Evolutionary conservation across 2,329 filamentous ascomycete genomes (phyloP), one percentile per base, ranked within the genome.

Genomic region (Colletotrichum kahawae): DNA sequence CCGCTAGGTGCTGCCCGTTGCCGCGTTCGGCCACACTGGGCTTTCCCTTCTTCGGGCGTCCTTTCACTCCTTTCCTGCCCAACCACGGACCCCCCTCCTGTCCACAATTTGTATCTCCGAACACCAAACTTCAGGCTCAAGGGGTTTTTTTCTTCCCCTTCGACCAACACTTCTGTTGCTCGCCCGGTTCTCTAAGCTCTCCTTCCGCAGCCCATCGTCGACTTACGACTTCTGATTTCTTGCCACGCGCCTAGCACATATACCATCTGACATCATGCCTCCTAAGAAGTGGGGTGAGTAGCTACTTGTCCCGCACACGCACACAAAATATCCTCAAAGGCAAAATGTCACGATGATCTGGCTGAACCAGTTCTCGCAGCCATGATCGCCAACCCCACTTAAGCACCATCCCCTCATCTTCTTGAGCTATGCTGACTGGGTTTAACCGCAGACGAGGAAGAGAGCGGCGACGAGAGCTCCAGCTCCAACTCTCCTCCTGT

Each of bases 251-350:
- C 27, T 31, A 43, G 24, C 69, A 51, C 29, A 21, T 34, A 34
- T 24, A 29, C 27, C 24, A 76, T 73, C 78, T 79, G 81, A 83
- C 81, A 86, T 82, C 81, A 87, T 87, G 85, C 83, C 85, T 82
- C 82, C 84, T 74, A 83, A 81, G 78, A 84, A 86, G 81, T 87
- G 85, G 85, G 85, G 85, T 87, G 83, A 82, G 85, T 83, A 34
- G 56, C 60, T 67, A 34, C 51, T 36, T 76, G 73, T 76, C 73
- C 70, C 63, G 72, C 75, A 75, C 71, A 68, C 72, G 38, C 71
- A 64, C 67, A 72, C 67, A 76, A 75, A 71, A 59, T 66, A 63
- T 70, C 48, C 29, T 51, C 71, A 59, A 34, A 38, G 67, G 67
- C 72, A 76, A 77, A 77, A 76, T 77, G 65, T 69, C 62, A 67